phyloP scores from a whole-genome alignment of 495 filamentous ascomycete genomes.

The Evansstolkia leycettana region DNA sequence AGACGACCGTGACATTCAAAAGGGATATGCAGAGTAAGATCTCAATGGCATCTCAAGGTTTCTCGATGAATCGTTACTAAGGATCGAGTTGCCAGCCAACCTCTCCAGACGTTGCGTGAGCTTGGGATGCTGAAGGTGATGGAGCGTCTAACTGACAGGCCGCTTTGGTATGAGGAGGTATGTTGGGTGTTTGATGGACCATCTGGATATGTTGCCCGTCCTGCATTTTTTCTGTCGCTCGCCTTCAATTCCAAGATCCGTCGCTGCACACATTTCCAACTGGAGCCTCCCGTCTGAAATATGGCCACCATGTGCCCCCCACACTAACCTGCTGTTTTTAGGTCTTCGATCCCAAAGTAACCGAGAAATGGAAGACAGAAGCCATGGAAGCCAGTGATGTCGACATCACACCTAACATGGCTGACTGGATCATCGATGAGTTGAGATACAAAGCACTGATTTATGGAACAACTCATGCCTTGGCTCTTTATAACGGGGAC shows the following conservation, averaged over 20 bases:
- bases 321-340: slow-evolving; percentile 1
- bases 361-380: slow-evolving; percentile 27
- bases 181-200: background rate
- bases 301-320: background rate
- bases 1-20: slow-evolving; percentile 22
- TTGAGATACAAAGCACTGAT: slow-evolving; percentile 33
- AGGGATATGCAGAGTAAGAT: slow-evolving; percentile 21
- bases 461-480: slow-evolving; percentile 17
- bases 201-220: background rate
- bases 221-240: too few relatives aligned
- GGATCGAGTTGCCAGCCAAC: slow-evolving; percentile 9
- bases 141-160: slow-evolving; percentile 33
- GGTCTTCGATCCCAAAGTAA: slow-evolving; percentile 28
- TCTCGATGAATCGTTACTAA: too few relatives aligned
- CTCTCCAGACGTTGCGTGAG: slow-evolving; percentile 28
- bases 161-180: slow-evolving; percentile 41
- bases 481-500: slow-evolving; percentile 25
- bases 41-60: too few relatives aligned
- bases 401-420: slow-evolving; percentile 35
- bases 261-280: too few relatives aligned
- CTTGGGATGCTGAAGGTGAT: slow-evolving; percentile 23
- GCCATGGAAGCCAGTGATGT: slow-evolving; percentile 10
- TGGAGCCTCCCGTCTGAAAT: too few relatives aligned
- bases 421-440: slow-evolving; percentile 40
- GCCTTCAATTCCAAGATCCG: too few relatives aligned